Evolutionary conservation across 805 yeast genomes (phyloP).

Genomic region (Isabelozyma rhagii): DNA sequence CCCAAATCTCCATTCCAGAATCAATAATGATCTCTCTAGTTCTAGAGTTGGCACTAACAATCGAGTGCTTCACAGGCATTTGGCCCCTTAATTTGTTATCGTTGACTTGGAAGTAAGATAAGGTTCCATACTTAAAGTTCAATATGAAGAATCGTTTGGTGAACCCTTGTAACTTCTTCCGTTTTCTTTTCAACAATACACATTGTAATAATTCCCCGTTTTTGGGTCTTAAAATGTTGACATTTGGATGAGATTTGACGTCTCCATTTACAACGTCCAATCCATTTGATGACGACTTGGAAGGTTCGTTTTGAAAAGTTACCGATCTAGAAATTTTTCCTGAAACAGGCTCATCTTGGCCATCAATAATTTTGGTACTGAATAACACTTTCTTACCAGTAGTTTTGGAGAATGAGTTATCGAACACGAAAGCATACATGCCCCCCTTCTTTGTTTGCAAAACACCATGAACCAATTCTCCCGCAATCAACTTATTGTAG

Average conservation of each 20-base stretch:
- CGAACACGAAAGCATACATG: conserved; percentile 83
- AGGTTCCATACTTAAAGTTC: conserved; percentile 76
- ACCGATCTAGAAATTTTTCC: neutral
- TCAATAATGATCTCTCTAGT: conserved; percentile 74
- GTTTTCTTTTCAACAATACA: conserved; percentile 67
- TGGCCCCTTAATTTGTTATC: conserved; percentile 81
- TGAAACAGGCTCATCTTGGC: neutral
- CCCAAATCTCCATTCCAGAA: conserved; percentile 95
- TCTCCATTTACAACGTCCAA: neutral
- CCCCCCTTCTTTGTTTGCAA: conserved; percentile 62
- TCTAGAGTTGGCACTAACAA: conserved; percentile 73
- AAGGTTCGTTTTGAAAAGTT: neutral
- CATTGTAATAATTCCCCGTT: conserved; percentile 79
- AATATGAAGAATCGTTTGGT: conserved; percentile 80
- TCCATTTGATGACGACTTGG: neutral
- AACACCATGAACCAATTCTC: conserved; percentile 60
- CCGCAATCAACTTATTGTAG: conserved; percentile 49
- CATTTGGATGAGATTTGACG: neutral
- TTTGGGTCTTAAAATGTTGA: conserved; percentile 36
- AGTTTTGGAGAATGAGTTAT: conserved; percentile 85
- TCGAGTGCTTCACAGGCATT: conserved; percentile 80
- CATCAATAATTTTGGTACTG: conserved; percentile 28
- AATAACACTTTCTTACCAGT: conserved; percentile 79
- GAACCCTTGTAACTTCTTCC: conserved; percentile 83
- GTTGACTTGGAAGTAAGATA: conserved; percentile 76